Conservation (phyloP, 768 basidiomycete genomes). For the Pleurotus tuber-regium region DNA sequence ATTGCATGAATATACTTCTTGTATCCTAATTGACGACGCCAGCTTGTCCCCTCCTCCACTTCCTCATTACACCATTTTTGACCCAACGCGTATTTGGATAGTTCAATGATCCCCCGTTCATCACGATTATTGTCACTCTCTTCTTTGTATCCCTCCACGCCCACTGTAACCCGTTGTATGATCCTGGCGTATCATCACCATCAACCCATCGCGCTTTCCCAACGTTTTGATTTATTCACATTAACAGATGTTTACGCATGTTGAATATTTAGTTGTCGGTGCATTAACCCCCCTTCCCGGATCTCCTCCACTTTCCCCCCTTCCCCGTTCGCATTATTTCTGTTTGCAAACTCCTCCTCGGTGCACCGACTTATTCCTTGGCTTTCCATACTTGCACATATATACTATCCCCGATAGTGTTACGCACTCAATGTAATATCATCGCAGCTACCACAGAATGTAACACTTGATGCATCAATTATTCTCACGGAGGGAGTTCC, state of each 20-base stretch:
- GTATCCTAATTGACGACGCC: no score
- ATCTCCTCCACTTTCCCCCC: background rate
- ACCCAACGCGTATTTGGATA: background rate
- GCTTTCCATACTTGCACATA: background rate
- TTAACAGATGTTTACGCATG: background rate
- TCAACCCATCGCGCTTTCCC: no score
- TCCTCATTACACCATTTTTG: no score
- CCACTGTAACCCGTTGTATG: no score
- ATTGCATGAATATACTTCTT: no score
- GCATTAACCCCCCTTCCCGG: background rate
- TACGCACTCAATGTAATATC: background rate
- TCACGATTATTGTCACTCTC: background rate
- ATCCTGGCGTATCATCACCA: no score
- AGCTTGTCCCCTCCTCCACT: no score
- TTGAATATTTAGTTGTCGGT: background rate
- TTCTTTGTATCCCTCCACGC: background rate
- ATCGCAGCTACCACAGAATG: background rate
- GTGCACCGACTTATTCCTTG: background rate
- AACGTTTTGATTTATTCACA: background rate
- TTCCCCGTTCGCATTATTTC: background rate
- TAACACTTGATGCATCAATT: no score
- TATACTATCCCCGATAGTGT: background rate
- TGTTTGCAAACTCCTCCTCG: no score
- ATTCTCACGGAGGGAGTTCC: no score
- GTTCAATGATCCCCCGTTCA: no score